Evolutionary conservation across 129 eudicot species (phyloP).

Genomic region (sunflower (Helianthus annuus)): DNA sequence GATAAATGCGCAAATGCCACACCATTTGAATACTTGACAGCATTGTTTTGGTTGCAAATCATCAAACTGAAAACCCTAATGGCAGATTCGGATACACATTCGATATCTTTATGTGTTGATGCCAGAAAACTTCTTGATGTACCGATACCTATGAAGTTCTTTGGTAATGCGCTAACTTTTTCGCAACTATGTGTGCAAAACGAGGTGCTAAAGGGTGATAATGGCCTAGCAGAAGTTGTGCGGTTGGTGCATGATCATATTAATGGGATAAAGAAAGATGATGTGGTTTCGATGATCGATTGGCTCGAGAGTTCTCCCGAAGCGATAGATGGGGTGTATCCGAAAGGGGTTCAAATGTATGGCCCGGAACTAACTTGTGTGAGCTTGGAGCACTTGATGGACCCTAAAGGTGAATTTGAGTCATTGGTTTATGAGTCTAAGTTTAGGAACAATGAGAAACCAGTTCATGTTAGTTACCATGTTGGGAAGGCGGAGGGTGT

Average conservation of each 20-base stretch:
- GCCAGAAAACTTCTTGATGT: conserved; percentile 35
- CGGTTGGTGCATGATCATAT: conserved; percentile 42
- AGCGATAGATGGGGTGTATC: conserved; percentile 30
- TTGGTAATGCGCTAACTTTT: conserved; percentile 62
- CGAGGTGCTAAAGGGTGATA: conserved; percentile 16
- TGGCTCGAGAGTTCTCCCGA: conserved; percentile 37
- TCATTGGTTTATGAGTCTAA: conserved; percentile 43
- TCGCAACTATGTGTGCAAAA: conserved; percentile 31
- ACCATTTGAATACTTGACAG: conserved; percentile 57
- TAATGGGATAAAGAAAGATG: conserved; percentile 35
- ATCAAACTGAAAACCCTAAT: conserved; percentile 14
- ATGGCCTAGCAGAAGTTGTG: conserved; percentile 30
- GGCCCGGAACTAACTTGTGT: conserved; percentile 59
- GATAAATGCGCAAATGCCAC: conserved; percentile 48
- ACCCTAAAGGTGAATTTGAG: conserved; percentile 22
- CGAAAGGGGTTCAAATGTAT: conserved; percentile 43
- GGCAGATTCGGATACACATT: conserved; percentile 8
- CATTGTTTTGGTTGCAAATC: conserved; percentile 58
- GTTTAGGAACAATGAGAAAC: conserved; percentile 57
- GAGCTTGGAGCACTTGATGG: conserved; percentile 44
- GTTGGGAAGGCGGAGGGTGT: conserved; percentile 53
- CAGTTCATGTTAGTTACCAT: conserved; percentile 53
- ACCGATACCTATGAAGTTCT: conserved; percentile 44
- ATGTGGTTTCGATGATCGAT: conserved; percentile 28
- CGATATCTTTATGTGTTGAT: conserved; percentile 54